Percentiles rank a stretch among this genome's conserved stretches.
Conservation (phyloP, 495 filamentous ascomycete genomes). For the Penicillium bovifimosum region DNA sequence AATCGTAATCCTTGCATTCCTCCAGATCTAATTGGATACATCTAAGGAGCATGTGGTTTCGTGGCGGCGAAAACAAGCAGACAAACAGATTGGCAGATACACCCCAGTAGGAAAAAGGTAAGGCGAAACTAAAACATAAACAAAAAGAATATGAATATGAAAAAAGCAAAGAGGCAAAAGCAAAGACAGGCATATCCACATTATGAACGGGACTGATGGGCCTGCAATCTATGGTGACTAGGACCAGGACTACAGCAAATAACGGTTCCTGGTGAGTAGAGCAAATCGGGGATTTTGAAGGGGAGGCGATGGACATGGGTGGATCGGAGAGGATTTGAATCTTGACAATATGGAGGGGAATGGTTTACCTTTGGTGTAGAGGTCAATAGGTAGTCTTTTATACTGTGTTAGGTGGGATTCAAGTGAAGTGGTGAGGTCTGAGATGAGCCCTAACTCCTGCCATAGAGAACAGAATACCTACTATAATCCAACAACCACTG, state of each 20-base stretch:
- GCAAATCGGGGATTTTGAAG: slow-evolving; percentile 23
- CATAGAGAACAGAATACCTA: no score
- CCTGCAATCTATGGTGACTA: slow-evolving; percentile 13
- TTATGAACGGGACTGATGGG: slow-evolving; percentile 8
- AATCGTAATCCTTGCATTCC: background rate
- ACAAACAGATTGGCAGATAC: no score
- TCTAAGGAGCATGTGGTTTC: no score
- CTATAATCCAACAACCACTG: background rate
- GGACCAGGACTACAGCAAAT: slow-evolving; percentile 21
- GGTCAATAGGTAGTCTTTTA: no score
- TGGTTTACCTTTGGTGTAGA: background rate
- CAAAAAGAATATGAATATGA: background rate
- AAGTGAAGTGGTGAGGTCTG: no score
- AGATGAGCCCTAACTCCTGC: no score
- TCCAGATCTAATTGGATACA: background rate
- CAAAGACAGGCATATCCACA: background rate
- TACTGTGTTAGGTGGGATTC: no score
- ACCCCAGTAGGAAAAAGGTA: no score
- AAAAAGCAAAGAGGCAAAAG: background rate
- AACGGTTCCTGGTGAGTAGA: slow-evolving; percentile 20
- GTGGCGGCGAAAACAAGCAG: no score
- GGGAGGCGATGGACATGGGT: background rate
- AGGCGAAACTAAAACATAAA: no score
- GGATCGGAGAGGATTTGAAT: background rate
- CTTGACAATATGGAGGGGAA: background rate